Evolutionary conservation across 2,329 filamentous ascomycete genomes (phyloP), one percentile per base, ranked within the genome.

Genomic region (Cladophialophora chaetospira): DNA sequence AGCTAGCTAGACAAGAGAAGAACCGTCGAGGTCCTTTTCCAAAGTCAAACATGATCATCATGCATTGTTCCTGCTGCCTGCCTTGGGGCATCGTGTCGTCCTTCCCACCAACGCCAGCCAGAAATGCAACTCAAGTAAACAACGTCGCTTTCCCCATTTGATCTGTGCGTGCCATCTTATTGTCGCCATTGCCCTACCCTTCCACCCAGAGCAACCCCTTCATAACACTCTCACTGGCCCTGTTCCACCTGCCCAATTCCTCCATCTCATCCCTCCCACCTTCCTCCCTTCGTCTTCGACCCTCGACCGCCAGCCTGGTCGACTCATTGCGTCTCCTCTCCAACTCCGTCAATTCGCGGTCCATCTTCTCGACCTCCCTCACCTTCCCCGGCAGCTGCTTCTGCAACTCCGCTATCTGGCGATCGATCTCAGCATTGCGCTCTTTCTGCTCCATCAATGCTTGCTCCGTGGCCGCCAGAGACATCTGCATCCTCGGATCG

Each of bases 251-350:
- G 15, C 75, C 76, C 68, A 73, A 71, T 57, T 77, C 74, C 59
- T 77, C 75, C 13, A 77, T 63, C 9, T 75, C 73, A 63, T 78
- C 76, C 52, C 72, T 75, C 57, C 77, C 74, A 2, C 76, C 76
- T 53, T 77, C 68, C 29, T 73, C 69, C 60, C 67, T 77, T 70
- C 63, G 73, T 65, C 66, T 74, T 67, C 69, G 70, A 17, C 68
- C 73, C 67, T 70, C 80, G 69, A 56, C 81, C 71, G 33, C 83
- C 75, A 62, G 78, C 72, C 46, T 73, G 69, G 67, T 73, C 15
- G 71, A 70, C 57, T 76, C 75, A 35, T 70, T 73, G 63, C 51
- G 79, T 73, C 33, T 75, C 73, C 48, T 79, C 75, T 68, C 74
- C 62, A 75, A 70, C 55, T 70, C 67, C 40, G 65, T 63, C 29